Base-by-base conservation (phyloP, 139 green algal genomes). In the Eudorina sp. region DNA sequence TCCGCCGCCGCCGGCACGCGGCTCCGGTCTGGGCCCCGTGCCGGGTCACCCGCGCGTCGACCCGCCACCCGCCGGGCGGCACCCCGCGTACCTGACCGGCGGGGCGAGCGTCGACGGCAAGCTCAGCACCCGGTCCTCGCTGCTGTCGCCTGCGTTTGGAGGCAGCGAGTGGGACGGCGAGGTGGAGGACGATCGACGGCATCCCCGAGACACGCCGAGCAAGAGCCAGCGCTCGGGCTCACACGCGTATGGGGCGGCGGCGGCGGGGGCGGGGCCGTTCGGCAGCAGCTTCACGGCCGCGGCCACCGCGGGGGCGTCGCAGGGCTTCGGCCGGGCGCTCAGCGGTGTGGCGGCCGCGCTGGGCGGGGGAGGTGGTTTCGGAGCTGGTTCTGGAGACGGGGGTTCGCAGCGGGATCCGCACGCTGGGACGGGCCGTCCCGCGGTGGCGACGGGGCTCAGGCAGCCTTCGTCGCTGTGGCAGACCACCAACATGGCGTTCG, bases 401-500 rank as follows among this genome's bases (percentile, higher is more conserved):
- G n/a, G n/a, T n/a, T n/a, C n/a, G n/a, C n/a, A n/a, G n/a, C n/a
- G n/a, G n/a, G n/a, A n/a, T n/a, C n/a, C n/a, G n/a, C n/a, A n/a
- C n/a, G n/a, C n/a, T n/a, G n/a, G n/a, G n/a, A n/a, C n/a, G n/a
- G n/a, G n/a, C n/a, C n/a, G n/a, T n/a, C n/a, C n/a, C n/a, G n/a
- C n/a, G n/a, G n/a, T 62, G 16, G 2, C 53, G 5, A 75, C 53
- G 9, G 36, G 70, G 21, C 0, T 85, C 29, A 40, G 58, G 25
- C 78, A 86, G 64, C 76, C 76, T 34, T 21, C 45, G 14, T 83
- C 64, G 36, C 38, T 90, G 64, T 90, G 86, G 86, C 77, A 88
- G 69, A 90, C 86, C 9, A 83, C 66, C 14, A 88, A 90, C n/a
- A 79, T 58, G 38, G 77, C 86, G 16, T n/a, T 84, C 14, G 86